phyloP scores from a whole-genome alignment of 2,329 filamentous ascomycete genomes.

The Endoconidiophora laricicola region DNA sequence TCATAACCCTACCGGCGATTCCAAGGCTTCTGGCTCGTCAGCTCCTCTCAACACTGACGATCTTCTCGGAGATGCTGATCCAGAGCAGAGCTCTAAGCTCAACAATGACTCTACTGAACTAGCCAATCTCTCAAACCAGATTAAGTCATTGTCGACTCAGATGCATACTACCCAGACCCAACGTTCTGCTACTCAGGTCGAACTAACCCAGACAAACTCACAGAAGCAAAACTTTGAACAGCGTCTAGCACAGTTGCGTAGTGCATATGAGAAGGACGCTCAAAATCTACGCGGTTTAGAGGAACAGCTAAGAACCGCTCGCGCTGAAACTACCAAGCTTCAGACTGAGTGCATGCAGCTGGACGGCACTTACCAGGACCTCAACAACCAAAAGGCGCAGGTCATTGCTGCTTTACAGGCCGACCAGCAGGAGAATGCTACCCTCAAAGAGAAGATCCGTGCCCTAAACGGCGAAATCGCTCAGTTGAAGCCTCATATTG shows the following conservation, averaged over 20 bases:
- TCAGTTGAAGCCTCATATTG: conserved; percentile 74
- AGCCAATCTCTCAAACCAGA: conserved; percentile 90
- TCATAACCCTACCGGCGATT: conserved; percentile 32
- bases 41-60: conserved; percentile 46
- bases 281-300: conserved; percentile 72
- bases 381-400: conserved; percentile 69
- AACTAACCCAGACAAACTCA: conserved; percentile 61
- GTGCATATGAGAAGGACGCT: conserved; percentile 85
- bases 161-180: conserved; percentile 87
- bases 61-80: conserved; percentile 77
- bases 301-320: conserved; percentile 60
- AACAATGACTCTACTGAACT: conserved; percentile 82
- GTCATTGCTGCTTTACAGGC: conserved; percentile 57
- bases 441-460: conserved; percentile 73
- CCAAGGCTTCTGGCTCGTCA: conserved; percentile 46
- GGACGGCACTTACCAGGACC: conserved; percentile 64
- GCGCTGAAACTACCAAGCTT: conserved; percentile 68
- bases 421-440: conserved; percentile 77
- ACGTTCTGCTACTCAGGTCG: conserved; percentile 60
- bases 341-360: conserved; percentile 70
- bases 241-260: conserved; percentile 68
- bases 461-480: conserved; percentile 67
- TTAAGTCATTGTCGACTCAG: conserved; percentile 76
- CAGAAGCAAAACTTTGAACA: conserved; percentile 92
- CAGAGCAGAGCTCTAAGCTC: conserved; percentile 73